Evolutionary conservation across 192 early-diverging fungal species (phyloP), one percentile per base, ranked within the genome.

Genomic region (Backusella circina): DNA sequence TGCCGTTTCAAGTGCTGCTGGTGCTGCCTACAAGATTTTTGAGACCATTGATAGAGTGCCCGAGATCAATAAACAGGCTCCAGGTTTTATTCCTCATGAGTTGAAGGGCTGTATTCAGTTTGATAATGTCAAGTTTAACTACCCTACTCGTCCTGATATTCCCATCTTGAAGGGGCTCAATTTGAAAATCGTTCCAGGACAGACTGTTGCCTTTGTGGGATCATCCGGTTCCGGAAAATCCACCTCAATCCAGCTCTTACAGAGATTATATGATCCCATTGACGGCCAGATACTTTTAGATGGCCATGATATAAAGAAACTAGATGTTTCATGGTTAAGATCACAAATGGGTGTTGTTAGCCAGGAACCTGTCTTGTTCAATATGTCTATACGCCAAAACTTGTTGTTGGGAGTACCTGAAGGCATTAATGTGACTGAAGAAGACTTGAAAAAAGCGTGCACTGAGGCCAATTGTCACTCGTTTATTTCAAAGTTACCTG

Each of bases 341-440:
- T 86, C 86, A 75, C 89, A 93, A 65, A 93, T 98, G 67, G 96
- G 95, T 28, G 84, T 97, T 51, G 96, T 97, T 68, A 85, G 88
- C 38, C 96, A 96, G 85, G 96, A 95, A 81, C 97, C 96, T 1
- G 90, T 97, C 37, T 87, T 98, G 57, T 97, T 97, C 78, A 91
- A 81, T 28, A 74, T 74, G 64, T 75, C 72, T 61, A 92, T 99
- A 69, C 84, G 87, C 71, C 86, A 96, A 76, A 99, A 99, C 84
- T 86, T 99, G 33, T 51, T 88, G 5, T 87, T 90, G 76, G 94
- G 93, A 57, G 86, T 86, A 7, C 69, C 80, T 3, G 77, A 86
- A 12, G 65, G 38, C 12, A 81, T 83, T 15, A 80, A 79, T 38
- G 89, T 93, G 41, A 89, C 90, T 9, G 88, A 95, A 75, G 88